These are phyloP conservation scores for Termitomyces bulborhizus DNA, from an alignment of 768 basidiomycete genomes.

Conservation along the genomic window DNA sequence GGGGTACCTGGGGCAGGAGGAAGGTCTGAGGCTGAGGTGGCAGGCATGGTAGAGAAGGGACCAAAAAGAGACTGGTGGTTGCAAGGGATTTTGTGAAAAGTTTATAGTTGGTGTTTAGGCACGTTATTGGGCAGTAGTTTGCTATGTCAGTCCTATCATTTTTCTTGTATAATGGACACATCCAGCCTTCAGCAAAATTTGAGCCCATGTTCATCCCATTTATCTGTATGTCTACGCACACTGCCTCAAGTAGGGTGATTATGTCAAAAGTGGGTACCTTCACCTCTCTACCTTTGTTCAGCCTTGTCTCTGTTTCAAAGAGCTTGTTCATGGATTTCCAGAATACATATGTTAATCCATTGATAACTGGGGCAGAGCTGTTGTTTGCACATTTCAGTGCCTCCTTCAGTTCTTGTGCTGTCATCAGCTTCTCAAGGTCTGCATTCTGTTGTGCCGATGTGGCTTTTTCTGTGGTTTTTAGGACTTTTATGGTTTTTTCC, in stretches of 20 bases:
- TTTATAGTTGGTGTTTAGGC: too few relatives aligned
- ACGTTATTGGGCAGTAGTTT: too few relatives aligned
- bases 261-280: neutral
- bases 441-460: neutral
- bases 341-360: neutral
- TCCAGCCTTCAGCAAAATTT: too few relatives aligned
- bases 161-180: too few relatives aligned
- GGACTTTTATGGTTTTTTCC: neutral
- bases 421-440: neutral
- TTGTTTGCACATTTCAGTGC: neutral
- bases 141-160: too few relatives aligned
- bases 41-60: too few relatives aligned
- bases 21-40: too few relatives aligned
- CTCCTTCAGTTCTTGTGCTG: neutral
- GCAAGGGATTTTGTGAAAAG: too few relatives aligned
- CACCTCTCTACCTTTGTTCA: neutral
- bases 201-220: neutral
- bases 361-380: neutral
- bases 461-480: neutral
- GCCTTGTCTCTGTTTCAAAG: neutral
- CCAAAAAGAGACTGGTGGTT: too few relatives aligned
- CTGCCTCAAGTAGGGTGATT: neutral
- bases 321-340: neutral
- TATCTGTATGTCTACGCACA: neutral
- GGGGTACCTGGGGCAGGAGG: too few relatives aligned